Evolutionary conservation across 2,329 filamentous ascomycete species (phyloP).

Genomic region (Dothistroma septosporum): DNA sequence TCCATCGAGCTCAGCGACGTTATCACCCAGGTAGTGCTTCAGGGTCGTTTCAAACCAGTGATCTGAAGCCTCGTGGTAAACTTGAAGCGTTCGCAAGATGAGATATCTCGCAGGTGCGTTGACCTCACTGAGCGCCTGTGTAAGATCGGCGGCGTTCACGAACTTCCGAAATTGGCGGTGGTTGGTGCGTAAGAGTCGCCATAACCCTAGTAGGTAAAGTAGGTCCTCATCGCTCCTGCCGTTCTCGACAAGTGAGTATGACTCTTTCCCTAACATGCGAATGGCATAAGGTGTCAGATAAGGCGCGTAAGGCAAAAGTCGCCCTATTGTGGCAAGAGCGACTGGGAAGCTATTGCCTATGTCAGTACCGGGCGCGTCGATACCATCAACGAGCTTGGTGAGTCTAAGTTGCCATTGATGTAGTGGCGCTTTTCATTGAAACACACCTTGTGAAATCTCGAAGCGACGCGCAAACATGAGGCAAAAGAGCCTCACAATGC

Average conservation of each 20-base stretch:
- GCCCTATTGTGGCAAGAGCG: conserved; percentile 73
- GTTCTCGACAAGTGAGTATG: conserved; percentile 9
- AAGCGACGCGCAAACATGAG: conserved; percentile 69
- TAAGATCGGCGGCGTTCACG: conserved; percentile 63
- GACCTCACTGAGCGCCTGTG: conserved; percentile 60
- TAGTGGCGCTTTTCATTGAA: conserved; percentile 33
- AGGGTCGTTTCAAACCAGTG: conserved; percentile 70
- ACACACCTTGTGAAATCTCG: conserved; percentile 21
- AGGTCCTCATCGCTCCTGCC: conserved; percentile 18
- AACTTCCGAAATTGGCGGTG: conserved; percentile 61
- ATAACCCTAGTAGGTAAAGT: conserved; percentile 60
- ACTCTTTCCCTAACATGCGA: conserved; percentile 21
- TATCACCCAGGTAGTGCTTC: conserved; percentile 56
- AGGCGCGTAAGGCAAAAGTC: conserved; percentile 78
- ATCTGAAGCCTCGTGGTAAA: conserved; percentile 76
- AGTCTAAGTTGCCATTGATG: conserved; percentile 64
- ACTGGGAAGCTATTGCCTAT: conserved; percentile 71
- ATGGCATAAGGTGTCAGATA: conserved; percentile 55
- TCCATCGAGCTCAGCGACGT: conserved; percentile 51
- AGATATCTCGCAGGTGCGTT: conserved; percentile 68
- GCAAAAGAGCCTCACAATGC: conserved; percentile 69
- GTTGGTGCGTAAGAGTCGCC: conserved; percentile 76
- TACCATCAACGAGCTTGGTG: too few relatives aligned
- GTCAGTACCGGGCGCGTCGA: conserved; percentile 39
- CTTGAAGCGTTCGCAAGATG: conserved; percentile 73